Base-by-base conservation (phyloP, 1,284 basidiomycete genomes). In the Cutaneotrichosporon sp. region DNA sequence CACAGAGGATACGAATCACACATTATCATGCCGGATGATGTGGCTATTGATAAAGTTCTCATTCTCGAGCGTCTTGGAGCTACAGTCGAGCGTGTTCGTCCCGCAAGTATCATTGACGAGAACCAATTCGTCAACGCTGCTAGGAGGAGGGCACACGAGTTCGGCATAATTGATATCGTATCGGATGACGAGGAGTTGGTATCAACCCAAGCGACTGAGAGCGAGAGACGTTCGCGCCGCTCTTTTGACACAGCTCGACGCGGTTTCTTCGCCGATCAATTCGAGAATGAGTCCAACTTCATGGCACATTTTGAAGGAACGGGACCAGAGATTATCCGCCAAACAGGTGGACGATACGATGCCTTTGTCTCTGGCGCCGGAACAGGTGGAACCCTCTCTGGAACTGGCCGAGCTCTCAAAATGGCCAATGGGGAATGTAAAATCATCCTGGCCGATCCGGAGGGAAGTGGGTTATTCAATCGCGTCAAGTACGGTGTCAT, bases 361-460 rank as follows among this genome's bases (percentile, higher is more conserved):
- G 93, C 90, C 3, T 98, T 98, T 74, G 89, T 99, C 32, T 88
- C 90, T n/a, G 97, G 97, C 1, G 94, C 95, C 65, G 93, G 92
- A 16, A 99, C 96, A 0, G 97, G 97, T 6, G 97, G 97, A 4
- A 98, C 96, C 0, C 86, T 99, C 46, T 89, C 92, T 0, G 97
- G 96, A 0, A 87, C 86, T 1, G 92, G 92, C 0, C 85, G 84
- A 51, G 97, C 86, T 73, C 82, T 99, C 56, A 97, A 83, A 65
- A 69, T 71, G 26, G 69, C 71, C 50, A 62, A 75, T 14, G 72
- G 72, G 0, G 82, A 85, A 61, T 75, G 92, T 57, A 75, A 86
- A n/a, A 84, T 97, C 14, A 88, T 90, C 4, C 84, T 98, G 38
- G 87, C 92, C 2, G 96, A 99, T 81, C 95, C 95, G 0, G 90